Evolutionary conservation across 805 yeast species (phyloP), one percentile per base, ranked within the genome.

Genomic region (Candida sakaeoensis): DNA sequence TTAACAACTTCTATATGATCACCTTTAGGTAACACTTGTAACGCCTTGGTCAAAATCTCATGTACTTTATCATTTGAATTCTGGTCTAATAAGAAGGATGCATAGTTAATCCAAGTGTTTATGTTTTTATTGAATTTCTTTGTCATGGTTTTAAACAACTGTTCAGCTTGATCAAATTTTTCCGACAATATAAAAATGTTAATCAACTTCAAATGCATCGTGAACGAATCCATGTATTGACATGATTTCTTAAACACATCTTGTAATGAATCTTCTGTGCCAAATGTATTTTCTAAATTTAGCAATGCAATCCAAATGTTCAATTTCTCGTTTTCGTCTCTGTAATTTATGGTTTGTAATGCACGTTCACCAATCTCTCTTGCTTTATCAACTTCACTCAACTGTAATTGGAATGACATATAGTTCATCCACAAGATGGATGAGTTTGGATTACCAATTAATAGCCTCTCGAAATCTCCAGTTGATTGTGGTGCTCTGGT

Each of bases 401-500:
- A 72, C 62, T 90, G 96, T 48, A 93, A 73, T 63, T 90, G 96
- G 83, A 91, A 93, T 3, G 98, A 90, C 96, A 93, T 93, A 65
- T 85, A 93, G 65, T 90, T 87, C 86, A 93, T 91, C 99, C 99
- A 93, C 42, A 88, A 64, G 25, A 90, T 77, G 1, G 99, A 91
- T 2, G 96, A 87, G 68, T 87, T 84, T 35, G 99, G 97, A 57
- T 85, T 85, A 58, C 97, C 95, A 44, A 93, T 76, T 40, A 93
- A 74, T 49, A 93, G 67, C 55, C 99, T 80, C 65, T 93, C 99
- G 54, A 89, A 93, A 61, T 93, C 99, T 34, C 80, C 68, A 31
- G 80, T 85, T 42, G 97, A 88, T 63, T 91, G 95, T 27, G 99
- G 99, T 12, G 90, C 85, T 52, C 89, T 76, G 10, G 91, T 76